Base-by-base conservation (phyloP, 2,329 filamentous ascomycete species). In the Diaporthe australafricana region DNA sequence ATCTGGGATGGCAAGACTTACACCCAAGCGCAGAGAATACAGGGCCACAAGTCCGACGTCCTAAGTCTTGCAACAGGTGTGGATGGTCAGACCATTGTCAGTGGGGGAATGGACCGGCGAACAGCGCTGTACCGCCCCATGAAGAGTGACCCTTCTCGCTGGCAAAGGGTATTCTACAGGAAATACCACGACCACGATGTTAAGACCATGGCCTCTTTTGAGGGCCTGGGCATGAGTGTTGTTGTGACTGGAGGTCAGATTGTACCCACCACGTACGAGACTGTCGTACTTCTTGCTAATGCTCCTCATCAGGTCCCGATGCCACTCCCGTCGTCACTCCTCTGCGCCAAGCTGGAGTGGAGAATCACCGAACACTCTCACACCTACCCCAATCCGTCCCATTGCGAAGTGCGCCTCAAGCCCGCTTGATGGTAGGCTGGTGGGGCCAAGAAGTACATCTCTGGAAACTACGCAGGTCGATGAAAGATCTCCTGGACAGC, bases 1-100 rank as follows among this genome's bases (percentile, higher is more conserved):
- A 94, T 98, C 79, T 99, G 95, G 93, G 94, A 97, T 79, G 94
- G 94, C 70, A 95, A 93, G 83, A 97, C 94, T 68, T 98, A 96
- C 81, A 95, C 95, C 5, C 90, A 98, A 77, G 88, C 91, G 45
- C 96, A 99, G 79, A 89, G 95, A 65, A 90, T 99, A 69, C 92
- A 95, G 78, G 91, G 92, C 32, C 96, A 99, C 79, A 91, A 94
- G 75, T 94, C 96, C 55, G 96, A 99, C 82, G 92, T 98, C 5
- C 86, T 99, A 72, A 96, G 95, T 79, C 87, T 99, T n/a, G 92
- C 94, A 3, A 89, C 91, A 38, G 97, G 93, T 78, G 87, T 89
- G 6, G 94, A 98, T 78, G 96, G 96, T 20, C 90, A 90, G 25
- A 90, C 91, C 25, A 93, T 99, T 25, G 88, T 98, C 77, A 98